A percentile compares a stretch with the other conserved stretches of the same genome.
Conservation (phyloP, 2,329 filamentous ascomycete species). For the Emydomyces testavorans region DNA sequence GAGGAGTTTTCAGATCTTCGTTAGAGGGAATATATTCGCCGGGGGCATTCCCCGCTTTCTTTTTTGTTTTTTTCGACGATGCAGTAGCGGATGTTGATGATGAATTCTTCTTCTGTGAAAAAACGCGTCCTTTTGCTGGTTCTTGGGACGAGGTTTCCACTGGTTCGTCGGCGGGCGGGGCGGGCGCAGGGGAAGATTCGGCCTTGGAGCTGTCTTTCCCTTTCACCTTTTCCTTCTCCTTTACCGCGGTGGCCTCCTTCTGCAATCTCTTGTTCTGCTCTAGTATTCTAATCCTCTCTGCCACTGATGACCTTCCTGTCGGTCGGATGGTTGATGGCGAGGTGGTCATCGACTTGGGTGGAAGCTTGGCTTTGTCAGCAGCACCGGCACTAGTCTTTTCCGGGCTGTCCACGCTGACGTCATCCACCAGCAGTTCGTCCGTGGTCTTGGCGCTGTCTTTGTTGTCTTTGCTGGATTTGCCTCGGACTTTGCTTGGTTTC, state of each 20-base stretch:
- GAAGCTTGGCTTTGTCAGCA: constrained; percentile 30
- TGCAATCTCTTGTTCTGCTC: constrained; percentile 34
- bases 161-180: constrained; percentile 22
- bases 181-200: constrained; percentile 23
- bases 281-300: constrained; percentile 43
- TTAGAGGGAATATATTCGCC: constrained; percentile 17
- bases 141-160: constrained; percentile 11
- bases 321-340: constrained; percentile 27
- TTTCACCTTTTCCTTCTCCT: constrained; percentile 29
- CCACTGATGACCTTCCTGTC: constrained; percentile 36
- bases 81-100: constrained; percentile 26
- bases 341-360: constrained; percentile 30
- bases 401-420: constrained; percentile 24
- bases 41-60: constrained; percentile 14
- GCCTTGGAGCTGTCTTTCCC: constrained; percentile 25
- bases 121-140: constrained; percentile 4
- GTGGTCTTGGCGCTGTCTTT: constrained; percentile 23
- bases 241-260: constrained; percentile 29
- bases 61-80: constrained; percentile 16
- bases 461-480: background rate
- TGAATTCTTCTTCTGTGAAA: constrained; percentile 20
- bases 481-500: background rate
- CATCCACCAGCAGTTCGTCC: constrained; percentile 26
- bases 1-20: constrained; percentile 27
- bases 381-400: constrained; percentile 26